Conservation (phyloP, 805 yeast genomes). For the Wickerhamiella vanderwaltii region DNA sequence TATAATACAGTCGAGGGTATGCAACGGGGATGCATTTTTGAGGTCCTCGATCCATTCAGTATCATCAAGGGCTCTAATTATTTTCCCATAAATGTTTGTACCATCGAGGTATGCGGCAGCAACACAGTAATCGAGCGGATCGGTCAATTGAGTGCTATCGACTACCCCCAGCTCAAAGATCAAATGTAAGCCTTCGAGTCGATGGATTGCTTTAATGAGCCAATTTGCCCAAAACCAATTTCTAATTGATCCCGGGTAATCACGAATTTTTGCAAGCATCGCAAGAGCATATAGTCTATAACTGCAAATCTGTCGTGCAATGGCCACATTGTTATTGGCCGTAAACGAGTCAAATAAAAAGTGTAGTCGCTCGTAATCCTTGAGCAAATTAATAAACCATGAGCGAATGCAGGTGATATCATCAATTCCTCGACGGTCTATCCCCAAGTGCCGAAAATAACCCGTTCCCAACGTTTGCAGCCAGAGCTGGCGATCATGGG, state of each 20-base stretch:
- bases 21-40: neutral
- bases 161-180: neutral
- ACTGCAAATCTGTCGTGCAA: neutral
- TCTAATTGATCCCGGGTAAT: neutral
- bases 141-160: neutral
- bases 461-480: slow-evolving; percentile 6
- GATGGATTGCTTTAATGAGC: neutral
- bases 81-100: neutral
- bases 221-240: slow-evolving; percentile 4
- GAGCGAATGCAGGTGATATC: neutral
- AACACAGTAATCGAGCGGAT: neutral
- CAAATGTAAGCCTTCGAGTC: neutral
- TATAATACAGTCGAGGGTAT: neutral
- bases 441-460: neutral
- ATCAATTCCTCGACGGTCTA: neutral
- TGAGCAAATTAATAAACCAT: neutral
- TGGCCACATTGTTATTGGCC: neutral
- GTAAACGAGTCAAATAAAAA: neutral
- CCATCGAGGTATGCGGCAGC: neutral
- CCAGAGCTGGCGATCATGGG: slow-evolving; percentile 21
- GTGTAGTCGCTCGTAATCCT: neutral
- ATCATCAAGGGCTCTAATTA: neutral
- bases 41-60: neutral
- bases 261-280: neutral
- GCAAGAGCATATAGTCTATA: neutral